Conservation (phyloP, 2,329 filamentous ascomycete genomes). For the Aspergillus ochraceus region DNA sequence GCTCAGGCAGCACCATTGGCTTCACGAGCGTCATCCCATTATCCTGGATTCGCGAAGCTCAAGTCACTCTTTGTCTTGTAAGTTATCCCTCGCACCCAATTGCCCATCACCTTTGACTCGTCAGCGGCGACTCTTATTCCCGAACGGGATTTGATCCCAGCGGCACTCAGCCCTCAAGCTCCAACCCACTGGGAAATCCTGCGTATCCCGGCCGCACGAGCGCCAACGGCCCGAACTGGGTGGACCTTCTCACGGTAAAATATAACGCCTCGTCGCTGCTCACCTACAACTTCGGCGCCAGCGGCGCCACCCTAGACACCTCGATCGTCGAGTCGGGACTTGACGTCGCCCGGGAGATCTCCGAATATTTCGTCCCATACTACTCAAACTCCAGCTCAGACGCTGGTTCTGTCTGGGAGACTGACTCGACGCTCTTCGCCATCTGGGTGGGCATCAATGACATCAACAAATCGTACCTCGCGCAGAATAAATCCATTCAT, state of each 20-base stretch:
- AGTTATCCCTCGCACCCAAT: too few relatives aligned
- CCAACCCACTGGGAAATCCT: conserved; percentile 1
- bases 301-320: conserved; percentile 1
- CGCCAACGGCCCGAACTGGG: conserved; percentile 1
- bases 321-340: background rate
- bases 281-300: conserved; percentile 2
- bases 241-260: conserved; percentile 10
- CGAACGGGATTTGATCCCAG: conserved; percentile 2
- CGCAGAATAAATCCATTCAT: background rate
- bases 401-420: background rate
- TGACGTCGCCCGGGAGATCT: background rate
- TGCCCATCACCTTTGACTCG: too few relatives aligned
- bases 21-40: background rate
- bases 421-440: background rate
- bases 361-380: background rate
- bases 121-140: conserved; percentile 1
- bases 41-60: background rate
- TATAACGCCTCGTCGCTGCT: conserved; percentile 14
- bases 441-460: conserved; percentile 4
- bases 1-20: background rate
- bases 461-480: background rate
- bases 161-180: background rate
- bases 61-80: background rate
- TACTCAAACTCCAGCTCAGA: background rate
- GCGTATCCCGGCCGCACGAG: background rate